phyloP scores from a whole-genome alignment of 768 basidiomycete genomes.

The Trametes meyenii region DNA sequence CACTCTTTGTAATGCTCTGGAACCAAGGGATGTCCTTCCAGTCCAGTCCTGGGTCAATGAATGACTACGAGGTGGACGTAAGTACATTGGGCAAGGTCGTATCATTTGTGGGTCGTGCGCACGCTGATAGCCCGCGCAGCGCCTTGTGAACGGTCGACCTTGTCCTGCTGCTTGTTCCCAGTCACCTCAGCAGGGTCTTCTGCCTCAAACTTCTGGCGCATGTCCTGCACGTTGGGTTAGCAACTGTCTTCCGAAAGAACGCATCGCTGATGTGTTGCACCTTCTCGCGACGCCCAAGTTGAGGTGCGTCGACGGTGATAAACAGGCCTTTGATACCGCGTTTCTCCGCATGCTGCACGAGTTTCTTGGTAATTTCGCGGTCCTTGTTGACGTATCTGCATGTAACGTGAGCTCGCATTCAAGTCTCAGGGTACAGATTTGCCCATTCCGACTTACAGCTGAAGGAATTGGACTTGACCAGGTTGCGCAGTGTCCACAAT shows the following conservation, averaged over 20 bases:
- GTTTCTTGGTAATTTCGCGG: conserved; percentile 77
- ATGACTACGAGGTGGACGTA: conserved; percentile 58
- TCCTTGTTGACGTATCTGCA: conserved; percentile 50
- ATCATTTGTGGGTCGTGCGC: conserved; percentile 33
- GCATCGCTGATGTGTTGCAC: conserved; percentile 30
- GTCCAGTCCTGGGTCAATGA: conserved; percentile 89
- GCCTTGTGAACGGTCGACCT: conserved; percentile 83
- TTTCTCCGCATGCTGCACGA: conserved; percentile 88
- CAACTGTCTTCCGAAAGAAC: not conserved
- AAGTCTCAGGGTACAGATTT: not conserved
- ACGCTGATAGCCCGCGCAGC: conserved; percentile 93
- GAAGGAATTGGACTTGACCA: conserved; percentile 83
- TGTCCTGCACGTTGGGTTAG: conserved; percentile 57
- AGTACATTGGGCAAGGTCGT: not conserved
- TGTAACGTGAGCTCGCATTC: not conserved
- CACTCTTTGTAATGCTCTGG: conserved; percentile 59
- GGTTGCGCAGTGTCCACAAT: conserved; percentile 84
- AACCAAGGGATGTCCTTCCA: conserved; percentile 84
- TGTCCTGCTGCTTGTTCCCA: conserved; percentile 51
- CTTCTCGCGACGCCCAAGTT: conserved; percentile 92
- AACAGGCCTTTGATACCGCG: conserved; percentile 93
- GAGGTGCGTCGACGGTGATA: conserved; percentile 97
- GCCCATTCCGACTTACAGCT: conserved; percentile 54
- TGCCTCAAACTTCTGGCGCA: conserved; percentile 95
- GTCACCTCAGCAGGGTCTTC: conserved; percentile 62